Evolutionary conservation across 345 rosid species (phyloP).

Genomic region (Clarkia xantiana): DNA sequence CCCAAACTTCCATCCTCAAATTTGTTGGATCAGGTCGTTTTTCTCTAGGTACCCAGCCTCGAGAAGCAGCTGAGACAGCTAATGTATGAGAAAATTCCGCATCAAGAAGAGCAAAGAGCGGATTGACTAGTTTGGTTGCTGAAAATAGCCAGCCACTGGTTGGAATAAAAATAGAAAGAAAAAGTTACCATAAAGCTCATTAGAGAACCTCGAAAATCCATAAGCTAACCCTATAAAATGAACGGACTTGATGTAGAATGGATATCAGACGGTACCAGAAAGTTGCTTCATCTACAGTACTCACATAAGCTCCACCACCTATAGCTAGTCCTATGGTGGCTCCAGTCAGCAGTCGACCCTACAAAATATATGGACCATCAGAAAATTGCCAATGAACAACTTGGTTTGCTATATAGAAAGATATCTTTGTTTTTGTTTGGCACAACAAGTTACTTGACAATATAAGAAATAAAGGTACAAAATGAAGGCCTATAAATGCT

Average conservation of each 20-base stretch:
- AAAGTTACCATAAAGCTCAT: constrained; percentile 2
- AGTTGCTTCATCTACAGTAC: constrained; percentile 96
- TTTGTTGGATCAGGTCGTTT: constrained; percentile 70
- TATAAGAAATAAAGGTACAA: too few species aligned
- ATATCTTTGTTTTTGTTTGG: neutral
- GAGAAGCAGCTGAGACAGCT: constrained; percentile 88
- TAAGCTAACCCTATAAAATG: neutral
- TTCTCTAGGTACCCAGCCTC: constrained; percentile 95
- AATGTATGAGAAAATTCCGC: constrained; percentile 82
- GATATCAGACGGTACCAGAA: constrained; percentile 53
- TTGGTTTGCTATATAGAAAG: neutral
- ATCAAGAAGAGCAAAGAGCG: constrained; percentile 85
- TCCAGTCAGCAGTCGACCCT: constrained; percentile 86
- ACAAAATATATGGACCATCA: constrained; percentile 6
- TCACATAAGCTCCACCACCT: constrained; percentile 89
- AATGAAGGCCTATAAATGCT: too few species aligned
- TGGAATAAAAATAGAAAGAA: constrained; percentile 1
- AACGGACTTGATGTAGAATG: constrained; percentile 1
- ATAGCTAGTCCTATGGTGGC: constrained; percentile 69
- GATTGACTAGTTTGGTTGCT: constrained; percentile 88
- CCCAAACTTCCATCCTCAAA: constrained; percentile 88
- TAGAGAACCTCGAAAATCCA: constrained; percentile 2
- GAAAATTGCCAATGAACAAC: constrained; percentile 1
- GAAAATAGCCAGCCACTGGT: constrained; percentile 90
- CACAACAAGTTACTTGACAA: neutral